phyloP scores from a whole-genome alignment of 257 asterid species.

The Buddleja alternifolia region DNA sequence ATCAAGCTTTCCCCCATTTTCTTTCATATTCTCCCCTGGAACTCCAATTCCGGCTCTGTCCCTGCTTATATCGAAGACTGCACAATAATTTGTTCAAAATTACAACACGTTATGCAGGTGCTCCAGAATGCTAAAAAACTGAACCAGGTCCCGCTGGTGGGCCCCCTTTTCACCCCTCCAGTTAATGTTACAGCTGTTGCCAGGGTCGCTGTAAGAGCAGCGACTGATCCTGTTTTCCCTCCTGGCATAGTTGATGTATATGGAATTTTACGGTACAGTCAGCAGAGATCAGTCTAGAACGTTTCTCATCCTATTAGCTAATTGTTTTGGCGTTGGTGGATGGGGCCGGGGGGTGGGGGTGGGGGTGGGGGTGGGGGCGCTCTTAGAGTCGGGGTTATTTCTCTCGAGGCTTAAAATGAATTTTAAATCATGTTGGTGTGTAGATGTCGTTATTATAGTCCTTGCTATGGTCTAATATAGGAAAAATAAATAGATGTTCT shows the following conservation, averaged over 20 bases:
- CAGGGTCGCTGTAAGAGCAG: slow-evolving; percentile 86
- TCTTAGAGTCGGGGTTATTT: no score
- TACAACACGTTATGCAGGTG: slow-evolving; percentile 50
- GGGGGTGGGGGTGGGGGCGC: no score
- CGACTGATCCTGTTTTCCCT: slow-evolving; percentile 87
- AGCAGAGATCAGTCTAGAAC: slow-evolving; percentile 50
- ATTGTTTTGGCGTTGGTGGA: no score
- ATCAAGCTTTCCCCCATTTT: no score
- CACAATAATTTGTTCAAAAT: background rate
- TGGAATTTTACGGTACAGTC: slow-evolving; percentile 74
- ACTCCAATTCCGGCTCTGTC: no score
- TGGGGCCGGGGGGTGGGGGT: no score
- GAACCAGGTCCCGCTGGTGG: slow-evolving; percentile 74
- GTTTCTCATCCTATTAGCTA: background rate
- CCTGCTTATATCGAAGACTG: background rate
- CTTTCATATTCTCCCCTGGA: no score
- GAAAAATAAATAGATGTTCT: no score
- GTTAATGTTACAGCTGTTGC: slow-evolving; percentile 82
- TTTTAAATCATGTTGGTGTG: no score
- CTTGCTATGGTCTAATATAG: no score
- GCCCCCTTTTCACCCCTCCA: slow-evolving; percentile 84
- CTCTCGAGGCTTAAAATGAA: no score
- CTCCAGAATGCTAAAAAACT: slow-evolving; percentile 74
- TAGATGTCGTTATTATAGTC: no score
- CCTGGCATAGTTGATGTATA: slow-evolving; percentile 81